Evolutionary conservation across 2,329 filamentous ascomycete genomes (phyloP).

Genomic region (Xenoacremonium recifei): DNA sequence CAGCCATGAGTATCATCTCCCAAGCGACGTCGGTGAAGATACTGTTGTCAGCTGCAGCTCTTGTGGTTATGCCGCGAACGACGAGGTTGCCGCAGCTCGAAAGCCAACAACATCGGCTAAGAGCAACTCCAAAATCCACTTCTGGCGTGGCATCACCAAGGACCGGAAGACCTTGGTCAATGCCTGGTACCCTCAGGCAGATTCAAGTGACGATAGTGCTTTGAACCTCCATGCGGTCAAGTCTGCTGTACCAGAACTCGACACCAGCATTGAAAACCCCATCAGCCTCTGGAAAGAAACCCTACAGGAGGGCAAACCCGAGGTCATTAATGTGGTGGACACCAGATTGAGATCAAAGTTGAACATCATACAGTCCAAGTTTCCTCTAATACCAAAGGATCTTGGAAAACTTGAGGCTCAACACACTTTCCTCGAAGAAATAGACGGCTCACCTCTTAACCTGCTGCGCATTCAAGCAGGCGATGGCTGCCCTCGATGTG

Average conservation of each 20-base stretch:
- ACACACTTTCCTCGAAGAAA: slow-evolving; percentile 27
- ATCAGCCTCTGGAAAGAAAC: slow-evolving; percentile 50
- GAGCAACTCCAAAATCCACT: slow-evolving; percentile 9
- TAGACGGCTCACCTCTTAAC: slow-evolving; percentile 46
- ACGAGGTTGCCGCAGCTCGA: slow-evolving; percentile 68
- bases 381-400: slow-evolving; percentile 24
- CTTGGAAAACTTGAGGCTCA: slow-evolving; percentile 12
- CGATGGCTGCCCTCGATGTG: slow-evolving; percentile 72
- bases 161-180: slow-evolving; percentile 69
- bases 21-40: slow-evolving; percentile 79
- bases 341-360: slow-evolving; percentile 27
- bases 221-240: slow-evolving; percentile 63
- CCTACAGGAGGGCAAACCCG: slow-evolving; percentile 17
- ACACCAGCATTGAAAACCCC: slow-evolving; percentile 66
- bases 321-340: slow-evolving; percentile 36
- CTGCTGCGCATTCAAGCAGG: slow-evolving; percentile 65
- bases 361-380: slow-evolving; percentile 16
- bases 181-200: slow-evolving; percentile 59
- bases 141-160: slow-evolving; percentile 64
- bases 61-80: slow-evolving; percentile 80
- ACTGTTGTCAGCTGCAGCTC: slow-evolving; percentile 70
- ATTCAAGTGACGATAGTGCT: slow-evolving; percentile 26
- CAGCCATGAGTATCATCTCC: slow-evolving; percentile 93
- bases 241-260: slow-evolving; percentile 62
- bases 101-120: background rate